phyloP scores from a whole-genome alignment of 768 basidiomycete species.

The Ramaria rubella region DNA sequence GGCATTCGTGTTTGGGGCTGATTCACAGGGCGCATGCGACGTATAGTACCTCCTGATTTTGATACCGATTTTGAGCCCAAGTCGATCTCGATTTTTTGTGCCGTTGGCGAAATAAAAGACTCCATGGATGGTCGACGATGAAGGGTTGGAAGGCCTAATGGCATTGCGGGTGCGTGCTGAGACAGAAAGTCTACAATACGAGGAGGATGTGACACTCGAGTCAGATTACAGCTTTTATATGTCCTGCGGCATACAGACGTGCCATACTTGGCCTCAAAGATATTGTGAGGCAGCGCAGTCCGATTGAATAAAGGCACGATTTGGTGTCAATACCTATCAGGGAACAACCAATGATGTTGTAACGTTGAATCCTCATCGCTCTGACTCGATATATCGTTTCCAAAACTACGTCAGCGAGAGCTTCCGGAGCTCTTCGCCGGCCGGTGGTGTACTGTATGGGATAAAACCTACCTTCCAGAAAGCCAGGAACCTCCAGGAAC shows the following conservation, averaged over 20 bases:
- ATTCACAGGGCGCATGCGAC: background rate
- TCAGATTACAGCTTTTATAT: background rate
- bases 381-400: too few relatives aligned
- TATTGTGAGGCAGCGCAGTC: background rate
- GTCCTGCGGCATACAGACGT: too few relatives aligned
- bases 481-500: background rate
- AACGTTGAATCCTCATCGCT: background rate
- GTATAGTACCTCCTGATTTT: background rate
- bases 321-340: background rate
- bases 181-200: background rate
- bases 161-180: background rate
- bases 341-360: background rate
- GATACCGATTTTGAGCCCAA: background rate
- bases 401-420: background rate
- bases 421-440: background rate
- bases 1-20: background rate
- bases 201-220: background rate
- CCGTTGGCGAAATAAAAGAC: slow-evolving; percentile 4
- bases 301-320: background rate
- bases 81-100: background rate
- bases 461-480: background rate
- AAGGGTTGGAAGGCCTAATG: background rate
- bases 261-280: background rate
- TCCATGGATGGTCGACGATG: background rate
- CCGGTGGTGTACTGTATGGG: background rate